Conservation (phyloP, 805 yeast species). For the Spathaspora arborariae region DNA sequence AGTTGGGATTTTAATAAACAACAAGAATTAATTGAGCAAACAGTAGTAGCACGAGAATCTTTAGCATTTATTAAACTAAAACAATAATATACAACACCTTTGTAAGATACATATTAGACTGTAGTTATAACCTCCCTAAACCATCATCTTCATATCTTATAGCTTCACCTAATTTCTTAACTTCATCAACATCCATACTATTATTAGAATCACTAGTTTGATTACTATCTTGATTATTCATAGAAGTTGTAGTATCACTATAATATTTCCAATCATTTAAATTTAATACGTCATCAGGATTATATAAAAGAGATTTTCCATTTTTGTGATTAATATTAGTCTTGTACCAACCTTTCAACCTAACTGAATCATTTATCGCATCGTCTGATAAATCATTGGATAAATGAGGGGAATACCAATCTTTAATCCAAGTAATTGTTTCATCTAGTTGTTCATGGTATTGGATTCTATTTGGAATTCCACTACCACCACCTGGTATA, state of each 20-base stretch:
- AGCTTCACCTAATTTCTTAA: slow-evolving; percentile 4
- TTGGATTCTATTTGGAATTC: slow-evolving; percentile 3
- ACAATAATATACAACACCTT: background rate
- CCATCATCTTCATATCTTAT: slow-evolving; percentile 4
- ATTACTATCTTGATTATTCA: slow-evolving; percentile 15
- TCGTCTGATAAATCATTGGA: slow-evolving; percentile 2
- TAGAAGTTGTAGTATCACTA: slow-evolving; percentile 13
- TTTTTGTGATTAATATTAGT: slow-evolving; percentile 16
- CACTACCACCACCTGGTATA: background rate
- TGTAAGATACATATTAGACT: background rate
- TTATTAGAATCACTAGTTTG: slow-evolving; percentile 14
- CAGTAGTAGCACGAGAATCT: slow-evolving; percentile 56
- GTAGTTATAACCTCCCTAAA: background rate
- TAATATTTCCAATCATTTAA: slow-evolving; percentile 34
- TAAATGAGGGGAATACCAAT: slow-evolving; percentile 31
- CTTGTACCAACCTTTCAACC: slow-evolving; percentile 39
- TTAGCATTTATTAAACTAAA: slow-evolving; percentile 49
- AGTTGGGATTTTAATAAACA: slow-evolving; percentile 53
- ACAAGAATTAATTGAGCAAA: slow-evolving; percentile 43
- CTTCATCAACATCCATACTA: slow-evolving; percentile 24
- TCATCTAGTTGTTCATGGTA: slow-evolving; percentile 19
- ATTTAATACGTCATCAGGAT: slow-evolving; percentile 40
- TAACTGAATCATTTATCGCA: slow-evolving; percentile 9
- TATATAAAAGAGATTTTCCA: background rate
- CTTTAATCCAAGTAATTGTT: slow-evolving; percentile 35